A percentile compares a stretch with the other conserved stretches of the same genome.
These are phyloP conservation scores for Plasmodium ovale DNA, from an alignment of 169 alveolate genomes.

Conservation along the genomic window DNA sequence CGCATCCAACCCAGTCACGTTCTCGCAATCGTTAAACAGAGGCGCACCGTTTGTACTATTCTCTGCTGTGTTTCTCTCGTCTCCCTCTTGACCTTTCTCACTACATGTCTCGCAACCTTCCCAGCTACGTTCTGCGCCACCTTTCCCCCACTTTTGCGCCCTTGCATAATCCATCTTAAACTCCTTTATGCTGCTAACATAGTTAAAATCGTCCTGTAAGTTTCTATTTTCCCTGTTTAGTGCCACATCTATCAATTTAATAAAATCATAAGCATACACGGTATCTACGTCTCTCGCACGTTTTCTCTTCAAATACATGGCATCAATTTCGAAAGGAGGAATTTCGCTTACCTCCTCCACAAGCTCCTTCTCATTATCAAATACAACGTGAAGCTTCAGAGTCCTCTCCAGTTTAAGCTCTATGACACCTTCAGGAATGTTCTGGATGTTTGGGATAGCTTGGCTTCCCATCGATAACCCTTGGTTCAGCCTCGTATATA, in stretches of 20 bases:
- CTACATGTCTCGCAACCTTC: background rate
- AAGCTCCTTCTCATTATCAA: constrained; percentile 14
- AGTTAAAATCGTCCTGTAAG: background rate
- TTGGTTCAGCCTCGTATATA: background rate
- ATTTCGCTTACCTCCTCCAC: constrained; percentile 7
- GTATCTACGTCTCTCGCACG: constrained; percentile 73
- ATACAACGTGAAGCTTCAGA: constrained; percentile 38
- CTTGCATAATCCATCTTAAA: constrained; percentile 20
- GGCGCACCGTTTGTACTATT: background rate
- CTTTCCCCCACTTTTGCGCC: too few relatives aligned
- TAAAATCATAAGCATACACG: constrained; percentile 71
- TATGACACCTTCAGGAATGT: background rate
- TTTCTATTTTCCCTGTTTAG: constrained; percentile 24
- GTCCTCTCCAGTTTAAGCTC: background rate
- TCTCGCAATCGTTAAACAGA: constrained; percentile 24
- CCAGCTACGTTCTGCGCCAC: background rate
- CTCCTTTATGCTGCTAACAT: constrained; percentile 53
- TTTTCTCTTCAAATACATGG: constrained; percentile 53
- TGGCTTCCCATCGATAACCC: too few relatives aligned
- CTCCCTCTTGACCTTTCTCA: background rate
- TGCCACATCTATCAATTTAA: constrained; percentile 29
- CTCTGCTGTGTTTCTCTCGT: background rate
- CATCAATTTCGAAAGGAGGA: constrained; percentile 25
- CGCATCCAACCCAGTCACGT: constrained; percentile 21
- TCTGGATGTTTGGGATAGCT: too few relatives aligned